These are phyloP conservation scores for Lepidium aucheri DNA, from an alignment of 345 rosid genomes.

Conservation along the genomic window DNA sequence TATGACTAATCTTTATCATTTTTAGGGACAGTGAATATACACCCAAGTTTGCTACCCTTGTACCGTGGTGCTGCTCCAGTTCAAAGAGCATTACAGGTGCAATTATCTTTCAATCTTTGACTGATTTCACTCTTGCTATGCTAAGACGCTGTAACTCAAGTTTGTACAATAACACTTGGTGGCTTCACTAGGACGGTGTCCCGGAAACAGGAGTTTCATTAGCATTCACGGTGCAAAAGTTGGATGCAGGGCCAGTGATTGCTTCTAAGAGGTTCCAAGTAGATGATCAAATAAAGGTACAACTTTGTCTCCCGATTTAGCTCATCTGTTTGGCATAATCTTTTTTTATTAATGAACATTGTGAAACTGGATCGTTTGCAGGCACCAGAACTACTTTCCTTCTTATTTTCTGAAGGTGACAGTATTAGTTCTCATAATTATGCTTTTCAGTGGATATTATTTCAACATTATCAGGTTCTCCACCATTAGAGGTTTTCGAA, in stretches of 20 bases:
- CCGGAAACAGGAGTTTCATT: slow-evolving; percentile 85
- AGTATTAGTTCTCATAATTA: neutral
- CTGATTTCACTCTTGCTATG: neutral
- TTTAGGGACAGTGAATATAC: slow-evolving; percentile 92
- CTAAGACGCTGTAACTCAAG: neutral
- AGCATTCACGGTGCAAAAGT: slow-evolving; percentile 72
- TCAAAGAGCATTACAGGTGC: slow-evolving; percentile 84
- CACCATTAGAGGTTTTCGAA: neutral
- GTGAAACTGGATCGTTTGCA: slow-evolving; percentile 30
- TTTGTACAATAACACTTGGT: slow-evolving; percentile 15
- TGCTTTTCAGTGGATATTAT: neutral
- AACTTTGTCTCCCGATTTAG: neutral
- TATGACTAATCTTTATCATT: neutral
- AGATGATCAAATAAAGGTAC: slow-evolving; percentile 80
- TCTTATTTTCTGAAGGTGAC: slow-evolving; percentile 68
- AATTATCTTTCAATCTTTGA: neutral
- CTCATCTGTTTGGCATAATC: neutral
- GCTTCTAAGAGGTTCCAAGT: slow-evolving; percentile 46
- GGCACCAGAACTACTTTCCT: slow-evolving; percentile 78
- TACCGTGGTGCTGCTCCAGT: slow-evolving; percentile 99
- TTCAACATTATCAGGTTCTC: neutral
- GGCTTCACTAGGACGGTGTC: slow-evolving; percentile 67
- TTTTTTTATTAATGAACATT: neutral
- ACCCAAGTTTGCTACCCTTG: slow-evolving; percentile 78
- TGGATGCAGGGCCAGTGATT: slow-evolving; percentile 95